Conservation (phyloP, 2,329 filamentous ascomycete species). For the Blumeria hordei region DNA sequence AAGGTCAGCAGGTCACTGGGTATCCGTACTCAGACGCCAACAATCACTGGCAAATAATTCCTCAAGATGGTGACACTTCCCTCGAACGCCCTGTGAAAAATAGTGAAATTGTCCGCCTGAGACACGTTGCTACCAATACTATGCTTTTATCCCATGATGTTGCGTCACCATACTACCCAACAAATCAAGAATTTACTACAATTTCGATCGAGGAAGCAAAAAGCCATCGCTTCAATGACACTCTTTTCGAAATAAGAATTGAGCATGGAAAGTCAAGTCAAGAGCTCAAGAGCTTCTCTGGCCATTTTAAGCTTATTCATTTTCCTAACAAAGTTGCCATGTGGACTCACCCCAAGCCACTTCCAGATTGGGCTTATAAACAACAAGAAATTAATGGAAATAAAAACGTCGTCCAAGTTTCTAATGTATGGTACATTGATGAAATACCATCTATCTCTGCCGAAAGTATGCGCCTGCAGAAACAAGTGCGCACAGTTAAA, state of each 20-base stretch:
- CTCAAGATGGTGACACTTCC: slow-evolving; percentile 32
- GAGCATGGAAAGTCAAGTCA: slow-evolving; percentile 62
- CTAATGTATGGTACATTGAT: slow-evolving; percentile 87
- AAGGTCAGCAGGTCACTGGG: slow-evolving; percentile 92
- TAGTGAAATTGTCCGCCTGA: slow-evolving; percentile 65
- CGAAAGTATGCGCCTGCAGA: slow-evolving; percentile 47
- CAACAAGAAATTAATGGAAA: slow-evolving; percentile 99
- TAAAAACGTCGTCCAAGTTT: slow-evolving; percentile 74
- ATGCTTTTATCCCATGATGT: slow-evolving; percentile 87
- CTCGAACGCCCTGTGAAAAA: slow-evolving; percentile 47
- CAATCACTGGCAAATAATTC: slow-evolving; percentile 91
- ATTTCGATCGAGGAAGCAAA: slow-evolving; percentile 47
- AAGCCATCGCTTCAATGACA: slow-evolving; percentile 59
- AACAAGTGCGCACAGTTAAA: slow-evolving; percentile 59
- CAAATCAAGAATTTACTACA: slow-evolving; percentile 95
- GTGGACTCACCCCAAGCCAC: slow-evolving; percentile 89
- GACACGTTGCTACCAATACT: slow-evolving; percentile 66
- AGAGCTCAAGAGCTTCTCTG: slow-evolving; percentile 72
- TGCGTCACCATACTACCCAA: slow-evolving; percentile 84
- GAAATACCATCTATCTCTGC: slow-evolving; percentile 58
- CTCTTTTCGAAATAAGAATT: slow-evolving; percentile 75
- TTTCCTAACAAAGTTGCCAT: slow-evolving; percentile 89
- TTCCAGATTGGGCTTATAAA: slow-evolving; percentile 94
- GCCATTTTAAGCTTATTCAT: slow-evolving; percentile 91
- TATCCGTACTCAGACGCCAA: slow-evolving; percentile 98